Percentiles rank a stretch among this genome's conserved stretches.
These are phyloP conservation scores for Tolypocladium capitatum DNA, from an alignment of 2,329 filamentous ascomycete genomes.

Conservation along the genomic window DNA sequence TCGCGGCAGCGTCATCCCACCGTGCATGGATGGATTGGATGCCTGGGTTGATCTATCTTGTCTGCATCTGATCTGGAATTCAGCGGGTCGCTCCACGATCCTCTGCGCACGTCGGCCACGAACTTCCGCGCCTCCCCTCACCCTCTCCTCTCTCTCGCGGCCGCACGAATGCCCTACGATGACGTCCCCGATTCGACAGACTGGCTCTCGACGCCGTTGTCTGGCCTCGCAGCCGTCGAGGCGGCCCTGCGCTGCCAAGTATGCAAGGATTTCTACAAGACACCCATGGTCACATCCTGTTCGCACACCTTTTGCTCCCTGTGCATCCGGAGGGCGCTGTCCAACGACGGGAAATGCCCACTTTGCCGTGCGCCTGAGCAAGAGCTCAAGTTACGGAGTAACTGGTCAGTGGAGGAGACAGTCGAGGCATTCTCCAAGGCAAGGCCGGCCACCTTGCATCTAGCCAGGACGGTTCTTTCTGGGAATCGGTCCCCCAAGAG, in stretches of 20 bases:
- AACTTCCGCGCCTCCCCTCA: not conserved
- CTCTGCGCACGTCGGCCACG: not conserved
- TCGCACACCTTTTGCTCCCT: slow-evolving; percentile 93
- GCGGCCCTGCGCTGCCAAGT: slow-evolving; percentile 85
- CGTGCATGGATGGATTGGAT: no score
- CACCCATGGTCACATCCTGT: slow-evolving; percentile 90
- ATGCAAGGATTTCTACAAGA: slow-evolving; percentile 94
- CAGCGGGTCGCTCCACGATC: not conserved
- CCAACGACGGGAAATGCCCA: slow-evolving; percentile 75
- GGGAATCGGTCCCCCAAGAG: slow-evolving; percentile 32
- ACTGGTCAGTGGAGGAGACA: slow-evolving; percentile 74
- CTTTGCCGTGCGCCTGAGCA: slow-evolving; percentile 69
- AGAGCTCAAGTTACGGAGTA: slow-evolving; percentile 70
- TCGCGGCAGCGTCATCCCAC: not conserved
- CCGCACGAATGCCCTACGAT: slow-evolving; percentile 15
- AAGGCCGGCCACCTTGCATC: slow-evolving; percentile 46
- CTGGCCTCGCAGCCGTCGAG: slow-evolving; percentile 58
- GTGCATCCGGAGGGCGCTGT: slow-evolving; percentile 80
- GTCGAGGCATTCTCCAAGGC: slow-evolving; percentile 64
- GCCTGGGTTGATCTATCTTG: no score
- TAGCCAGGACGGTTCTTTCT: slow-evolving; percentile 36
- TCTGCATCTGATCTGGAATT: not conserved
- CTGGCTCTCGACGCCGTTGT: slow-evolving; percentile 61
- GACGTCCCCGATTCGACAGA: slow-evolving; percentile 67
- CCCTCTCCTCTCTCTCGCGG: not conserved